Base-by-base conservation (phyloP, 768 basidiomycete species). In the Macrocybe gigantea region DNA sequence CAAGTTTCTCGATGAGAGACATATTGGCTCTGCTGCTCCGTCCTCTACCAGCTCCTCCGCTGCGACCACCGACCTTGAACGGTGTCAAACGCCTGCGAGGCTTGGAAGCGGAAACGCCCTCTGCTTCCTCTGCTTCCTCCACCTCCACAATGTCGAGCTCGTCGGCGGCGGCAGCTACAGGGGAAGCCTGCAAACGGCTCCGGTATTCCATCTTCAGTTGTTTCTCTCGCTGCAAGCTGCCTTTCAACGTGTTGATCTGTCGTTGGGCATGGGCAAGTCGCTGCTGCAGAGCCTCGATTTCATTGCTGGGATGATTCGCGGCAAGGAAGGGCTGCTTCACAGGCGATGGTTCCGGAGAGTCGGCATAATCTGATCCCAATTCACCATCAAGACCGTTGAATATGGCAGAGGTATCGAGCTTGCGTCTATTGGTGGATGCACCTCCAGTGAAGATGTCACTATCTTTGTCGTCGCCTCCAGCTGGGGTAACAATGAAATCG, bases 241-340 rank as follows among this genome's bases (percentile, higher is more conserved):
- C 79, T 58, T 89, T 88, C 51, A 93, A 78, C 11, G 90, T 91
- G 52, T 73, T 77, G 58, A 93, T 84, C 58, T 91, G 90, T 50
- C 91, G 73, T 62, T 93, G 89, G 4, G 92, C 88, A 63, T 93
- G 90, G 8, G 88, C 85, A 33, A 93, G 73, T 29, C 84, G 75
- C 58, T 91, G 85, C 50, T 90, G 84, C 10, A 93, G 68, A 0
- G 82, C 79, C 56, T 93, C 90, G 36, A 91, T 80, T 63, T 92
- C 90, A 59, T 84, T 86, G 61, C 70, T 81, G 7, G 85, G 87
- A 56, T 85, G 87, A 57, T 81, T 88, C 7, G 83, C 74, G 11
- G 84, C 77, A 43, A 86, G 69, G 73, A 87, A 85, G 2, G 82
- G 74, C 31, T 60, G 57, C n/a, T 63, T 59, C 38, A 67, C 54